Evolutionary conservation across 106 monocot genomes (phyloP), one percentile per base, ranked within the genome.

Genomic region (Phalaenopsis aphrodite): DNA sequence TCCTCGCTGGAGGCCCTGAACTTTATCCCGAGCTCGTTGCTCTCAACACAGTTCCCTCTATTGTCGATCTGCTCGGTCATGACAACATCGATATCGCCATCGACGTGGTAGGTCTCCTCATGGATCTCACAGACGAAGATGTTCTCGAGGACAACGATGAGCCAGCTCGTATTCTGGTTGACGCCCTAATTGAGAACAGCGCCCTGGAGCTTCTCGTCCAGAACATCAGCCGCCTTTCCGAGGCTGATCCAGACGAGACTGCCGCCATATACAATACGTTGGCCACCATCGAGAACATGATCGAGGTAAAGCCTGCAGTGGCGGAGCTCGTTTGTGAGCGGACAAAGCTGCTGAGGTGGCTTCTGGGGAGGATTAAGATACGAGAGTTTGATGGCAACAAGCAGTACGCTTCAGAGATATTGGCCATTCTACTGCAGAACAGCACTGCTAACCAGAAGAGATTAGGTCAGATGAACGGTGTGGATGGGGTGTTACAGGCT

Each of bases 371-470:
- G 78, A 92, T 98, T 78, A 94, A 93, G 79, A 81, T 86, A 56
- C 85, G 94, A 2, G 98, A 98, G 49, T 98, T 98, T 45, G 98
- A 98, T 78, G 91, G 87, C 24, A 98, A 98, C 86, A 95, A 93
- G 86, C 93, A 93, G 79, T 93, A 93, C 41, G 93, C 93, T 0
- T 93, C 90, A 0, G 93, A 93, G 86, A 92, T 98, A 49, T 82
- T 98, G 14, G 98, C 94, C 2, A 98, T 98, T 55, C 83, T 98
- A 67, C 84, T 98, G 45, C 98, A 98, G 88, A 90, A 77, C 65
- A 98, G 98, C 78, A 57, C 85, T 2, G 86, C 89, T n/a, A 98
- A 98, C 72, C 98, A 98, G 90, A 94, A 89, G 83, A 87, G 89
- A 69, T 65, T 98, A 12, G 98, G 98, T 21, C 90, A 92, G 88